Conservation (phyloP, 2,329 filamentous ascomycete genomes). For the Trichophaea hybrida region DNA sequence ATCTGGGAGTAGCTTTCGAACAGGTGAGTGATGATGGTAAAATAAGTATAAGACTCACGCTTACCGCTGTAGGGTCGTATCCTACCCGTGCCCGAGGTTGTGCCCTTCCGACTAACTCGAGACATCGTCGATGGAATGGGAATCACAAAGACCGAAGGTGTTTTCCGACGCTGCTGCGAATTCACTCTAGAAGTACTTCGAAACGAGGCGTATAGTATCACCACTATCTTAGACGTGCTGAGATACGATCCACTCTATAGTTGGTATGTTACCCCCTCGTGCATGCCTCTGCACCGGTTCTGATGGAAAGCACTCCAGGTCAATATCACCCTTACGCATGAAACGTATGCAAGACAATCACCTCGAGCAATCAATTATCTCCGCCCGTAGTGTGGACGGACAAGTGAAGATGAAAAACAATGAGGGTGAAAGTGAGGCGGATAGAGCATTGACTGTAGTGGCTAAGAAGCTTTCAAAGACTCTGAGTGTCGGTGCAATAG, state of each 20-base stretch:
- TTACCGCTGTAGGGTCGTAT: constrained; percentile 50
- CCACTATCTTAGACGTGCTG: constrained; percentile 94
- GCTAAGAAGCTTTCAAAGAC: constrained; percentile 92
- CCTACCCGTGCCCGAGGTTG: constrained; percentile 86
- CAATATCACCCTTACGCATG: constrained; percentile 40
- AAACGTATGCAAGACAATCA: constrained; percentile 49
- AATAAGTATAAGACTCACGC: neutral
- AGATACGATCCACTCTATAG: constrained; percentile 96
- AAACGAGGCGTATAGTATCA: constrained; percentile 93
- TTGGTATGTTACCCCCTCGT: constrained; percentile 57
- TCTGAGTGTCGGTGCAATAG: constrained; percentile 82
- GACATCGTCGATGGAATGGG: constrained; percentile 97
- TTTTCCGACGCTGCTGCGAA: constrained; percentile 95
- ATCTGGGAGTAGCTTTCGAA: constrained; percentile 93
- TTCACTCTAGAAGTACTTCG: constrained; percentile 89
- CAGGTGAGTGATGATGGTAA: constrained; percentile 34
- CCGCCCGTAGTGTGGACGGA: neutral
- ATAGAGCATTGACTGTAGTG: constrained; percentile 80
- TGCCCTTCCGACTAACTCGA: constrained; percentile 85
- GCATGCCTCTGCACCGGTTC: neutral
- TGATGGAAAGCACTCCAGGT: constrained; percentile 9
- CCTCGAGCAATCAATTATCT: constrained; percentile 5
- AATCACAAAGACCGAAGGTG: constrained; percentile 83
- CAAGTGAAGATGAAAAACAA: constrained; percentile 26
- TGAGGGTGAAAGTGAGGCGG: constrained; percentile 54